Evolutionary conservation across 2,329 filamentous ascomycete genomes (phyloP).

Genomic region (Dryadomyces quercus-mongolicae): DNA sequence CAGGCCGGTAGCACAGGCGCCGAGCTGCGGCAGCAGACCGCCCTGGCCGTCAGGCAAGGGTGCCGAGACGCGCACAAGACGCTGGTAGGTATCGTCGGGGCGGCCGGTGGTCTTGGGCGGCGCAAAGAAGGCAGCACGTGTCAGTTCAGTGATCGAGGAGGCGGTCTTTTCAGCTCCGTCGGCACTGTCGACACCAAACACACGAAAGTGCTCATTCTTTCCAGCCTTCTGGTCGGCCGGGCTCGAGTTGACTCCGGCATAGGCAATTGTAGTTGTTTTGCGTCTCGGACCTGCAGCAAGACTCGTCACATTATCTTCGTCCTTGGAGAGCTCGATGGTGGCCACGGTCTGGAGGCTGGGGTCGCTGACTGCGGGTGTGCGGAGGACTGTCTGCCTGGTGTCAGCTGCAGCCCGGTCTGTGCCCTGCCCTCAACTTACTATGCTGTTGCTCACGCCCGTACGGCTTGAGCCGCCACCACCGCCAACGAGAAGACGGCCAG

Average conservation of each 20-base stretch:
- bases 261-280: slow-evolving; percentile 42
- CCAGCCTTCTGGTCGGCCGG: slow-evolving; percentile 58
- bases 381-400: slow-evolving; percentile 49
- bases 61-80: slow-evolving; percentile 40
- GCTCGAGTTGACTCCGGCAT: slow-evolving; percentile 78
- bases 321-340: slow-evolving; percentile 65
- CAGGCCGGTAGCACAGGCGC: slow-evolving; percentile 67
- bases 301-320: slow-evolving; percentile 83
- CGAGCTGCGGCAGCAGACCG: slow-evolving; percentile 42
- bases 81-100: slow-evolving; percentile 39
- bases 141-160: slow-evolving; percentile 42
- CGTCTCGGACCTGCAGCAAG: slow-evolving; percentile 56
- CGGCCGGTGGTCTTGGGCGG: slow-evolving; percentile 15
- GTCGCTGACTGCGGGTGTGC: slow-evolving; percentile 55
- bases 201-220: slow-evolving; percentile 73
- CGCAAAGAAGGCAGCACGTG: slow-evolving; percentile 40
- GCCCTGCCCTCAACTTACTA: slow-evolving; percentile 40
- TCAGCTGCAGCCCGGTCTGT: not conserved
- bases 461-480: slow-evolving; percentile 77
- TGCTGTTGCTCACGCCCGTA: slow-evolving; percentile 77
- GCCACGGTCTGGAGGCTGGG: slow-evolving; percentile 48
- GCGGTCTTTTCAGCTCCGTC: slow-evolving; percentile 12
- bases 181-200: slow-evolving; percentile 48
- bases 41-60: slow-evolving; percentile 32
- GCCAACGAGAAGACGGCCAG: slow-evolving; percentile 64